These are phyloP conservation scores for Rosellinia necatrix DNA, from an alignment of 2,329 filamentous ascomycete genomes.

Conservation along the genomic window DNA sequence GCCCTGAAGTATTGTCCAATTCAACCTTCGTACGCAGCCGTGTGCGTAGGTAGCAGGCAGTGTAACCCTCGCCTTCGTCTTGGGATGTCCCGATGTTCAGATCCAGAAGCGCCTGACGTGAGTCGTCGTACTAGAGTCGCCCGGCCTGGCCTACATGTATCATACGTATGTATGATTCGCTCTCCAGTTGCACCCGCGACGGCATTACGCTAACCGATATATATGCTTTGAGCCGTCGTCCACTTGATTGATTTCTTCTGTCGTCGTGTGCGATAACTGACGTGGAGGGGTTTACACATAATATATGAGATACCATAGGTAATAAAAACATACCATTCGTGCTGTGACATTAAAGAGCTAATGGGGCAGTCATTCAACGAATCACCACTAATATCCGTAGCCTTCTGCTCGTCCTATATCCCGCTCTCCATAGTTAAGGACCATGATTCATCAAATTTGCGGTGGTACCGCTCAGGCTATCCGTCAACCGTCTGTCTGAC, in stretches of 20 bases:
- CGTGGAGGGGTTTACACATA: neutral
- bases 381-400: neutral
- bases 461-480: conserved; percentile 8
- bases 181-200: neutral
- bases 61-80: conserved; percentile 2
- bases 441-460: neutral
- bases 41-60: neutral
- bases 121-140: neutral
- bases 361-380: no score
- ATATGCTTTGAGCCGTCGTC: no score
- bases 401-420: neutral
- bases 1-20: neutral
- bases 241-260: no score
- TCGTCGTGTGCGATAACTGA: no score
- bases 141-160: neutral
- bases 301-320: no score
- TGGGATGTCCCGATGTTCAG: neutral
- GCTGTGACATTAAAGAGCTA: neutral
- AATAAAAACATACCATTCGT: neutral
- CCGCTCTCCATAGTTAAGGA: neutral
- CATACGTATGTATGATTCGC: neutral
- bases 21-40: neutral
- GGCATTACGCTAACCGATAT: no score
- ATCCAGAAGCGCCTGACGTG: conserved; percentile 15
- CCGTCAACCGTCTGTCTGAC: neutral